Evolutionary conservation across 164 flowering plant genomes (phyloP), one percentile per base, ranked within the genome.

Genomic region (Umbellularia californica): DNA sequence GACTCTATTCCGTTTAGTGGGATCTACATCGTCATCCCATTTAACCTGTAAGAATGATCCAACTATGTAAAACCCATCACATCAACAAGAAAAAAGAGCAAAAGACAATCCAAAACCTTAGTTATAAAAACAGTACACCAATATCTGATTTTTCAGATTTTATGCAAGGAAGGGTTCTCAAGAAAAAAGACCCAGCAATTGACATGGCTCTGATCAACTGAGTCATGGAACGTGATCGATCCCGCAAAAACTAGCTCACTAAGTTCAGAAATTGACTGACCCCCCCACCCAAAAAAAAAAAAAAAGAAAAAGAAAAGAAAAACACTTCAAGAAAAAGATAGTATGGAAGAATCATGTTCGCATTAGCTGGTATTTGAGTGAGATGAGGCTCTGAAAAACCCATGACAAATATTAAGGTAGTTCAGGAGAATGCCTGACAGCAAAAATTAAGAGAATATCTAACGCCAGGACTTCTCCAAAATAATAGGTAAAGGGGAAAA

Each of bases 11-110:
- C 82, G 90, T 47, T 86, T 80, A 66, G 75, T 80, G 52, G 79
- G 70, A 65, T 89, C 93, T 20, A 81, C 20, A 76, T 87, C 81
- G 50, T 81, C 94, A 78, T 94, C 98, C 99, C 99, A 94, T 80
- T 92, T 88, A 23, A 92, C 98, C 99, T 96, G 88, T 65, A 82
- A 41, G 60, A 74, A 74, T 30, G 23, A 67, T 3, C 20, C 15
- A 25, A 14, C 4, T 23, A 25, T 65, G 68, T 19, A 67, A 67
- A 30, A 28, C 47, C 69, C 5, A 19, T 15, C 47, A 28, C 5
- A 30, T 15, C 47, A 17, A 27, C 19, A 15, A 55, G 13, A 12
- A 14, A 14, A 14, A 13, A 20, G n/a, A 55, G 60, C n/a, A 55
- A 55, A 55, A 20, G n/a, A 14, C 5, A 55, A 55, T 17, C 60